These are phyloP conservation scores for Verticillium klebahnii DNA, from an alignment of 2,329 filamentous ascomycete genomes.

Conservation along the genomic window DNA sequence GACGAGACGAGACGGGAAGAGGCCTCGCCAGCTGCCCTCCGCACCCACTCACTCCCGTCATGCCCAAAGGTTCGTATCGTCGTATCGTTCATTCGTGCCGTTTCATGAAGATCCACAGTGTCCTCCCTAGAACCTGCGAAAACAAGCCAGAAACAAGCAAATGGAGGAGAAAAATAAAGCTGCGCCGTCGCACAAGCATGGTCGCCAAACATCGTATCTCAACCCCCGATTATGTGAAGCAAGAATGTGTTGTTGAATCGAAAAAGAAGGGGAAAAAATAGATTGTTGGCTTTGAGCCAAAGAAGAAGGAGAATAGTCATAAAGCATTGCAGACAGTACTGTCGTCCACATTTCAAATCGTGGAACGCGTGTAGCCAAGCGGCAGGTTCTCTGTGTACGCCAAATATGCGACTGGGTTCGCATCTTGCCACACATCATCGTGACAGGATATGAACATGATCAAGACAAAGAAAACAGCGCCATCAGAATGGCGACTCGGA, in stretches of 20 bases:
- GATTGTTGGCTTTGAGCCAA: no score
- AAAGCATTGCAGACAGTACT: not conserved
- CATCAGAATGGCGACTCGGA: constrained; percentile 46
- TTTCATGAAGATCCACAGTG: not conserved
- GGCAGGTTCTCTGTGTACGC: not conserved
- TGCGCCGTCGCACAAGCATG: not conserved
- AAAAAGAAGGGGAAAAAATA: not conserved
- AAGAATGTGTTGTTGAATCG: not conserved
- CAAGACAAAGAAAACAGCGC: constrained; percentile 17
- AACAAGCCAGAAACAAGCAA: constrained; percentile 8
- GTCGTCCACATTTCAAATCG: not conserved
- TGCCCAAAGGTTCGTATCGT: not conserved
- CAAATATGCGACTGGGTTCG: not conserved
- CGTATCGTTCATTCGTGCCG: not conserved
- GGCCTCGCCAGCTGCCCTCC: not conserved
- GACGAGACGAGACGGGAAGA: not conserved
- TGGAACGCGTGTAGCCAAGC: not conserved
- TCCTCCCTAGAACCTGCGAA: not conserved
- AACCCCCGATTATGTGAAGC: not conserved
- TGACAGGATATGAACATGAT: constrained; percentile 6
- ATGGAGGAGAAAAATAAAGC: constrained; percentile 1
- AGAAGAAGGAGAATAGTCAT: constrained; percentile 1
- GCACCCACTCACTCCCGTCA: not conserved
- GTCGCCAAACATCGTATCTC: not conserved
- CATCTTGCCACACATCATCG: constrained; percentile 1